phyloP scores from a whole-genome alignment of 164 flowering plant species.

The Piper betle region DNA sequence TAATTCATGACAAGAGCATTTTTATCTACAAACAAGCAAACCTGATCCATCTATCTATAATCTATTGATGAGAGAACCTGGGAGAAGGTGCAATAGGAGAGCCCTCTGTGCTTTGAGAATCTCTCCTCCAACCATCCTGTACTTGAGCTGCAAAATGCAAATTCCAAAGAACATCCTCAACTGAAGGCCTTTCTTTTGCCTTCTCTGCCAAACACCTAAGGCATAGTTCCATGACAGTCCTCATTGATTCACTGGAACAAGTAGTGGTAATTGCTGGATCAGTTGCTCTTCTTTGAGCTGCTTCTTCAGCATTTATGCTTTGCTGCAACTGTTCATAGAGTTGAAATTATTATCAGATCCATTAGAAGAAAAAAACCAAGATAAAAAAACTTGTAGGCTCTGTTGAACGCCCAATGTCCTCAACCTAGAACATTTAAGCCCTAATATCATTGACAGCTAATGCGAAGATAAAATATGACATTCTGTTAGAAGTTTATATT shows the following conservation, averaged over 20 bases:
- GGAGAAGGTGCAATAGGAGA: slow-evolving; percentile 27
- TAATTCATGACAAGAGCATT: not conserved
- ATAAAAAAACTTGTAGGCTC: not conserved
- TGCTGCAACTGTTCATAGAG: slow-evolving; percentile 31
- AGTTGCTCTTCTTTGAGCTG: slow-evolving; percentile 33
- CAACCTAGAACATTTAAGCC: too few species aligned
- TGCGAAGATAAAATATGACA: not conserved
- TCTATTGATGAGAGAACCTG: not conserved
- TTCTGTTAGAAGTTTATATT: not conserved
- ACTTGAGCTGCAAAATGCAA: slow-evolving; percentile 96
- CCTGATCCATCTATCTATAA: not conserved
- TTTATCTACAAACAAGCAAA: not conserved
- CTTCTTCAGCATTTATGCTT: slow-evolving; percentile 29
- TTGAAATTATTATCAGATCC: not conserved
- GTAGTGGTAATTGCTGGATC: slow-evolving; percentile 30
- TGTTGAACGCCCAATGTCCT: too few species aligned
- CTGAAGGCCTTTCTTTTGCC: slow-evolving; percentile 65
- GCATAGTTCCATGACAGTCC: slow-evolving; percentile 72
- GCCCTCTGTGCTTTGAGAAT: slow-evolving; percentile 50
- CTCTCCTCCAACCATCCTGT: slow-evolving; percentile 54
- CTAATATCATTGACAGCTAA: too few species aligned
- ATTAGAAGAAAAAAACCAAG: not conserved
- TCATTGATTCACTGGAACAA: slow-evolving; percentile 57
- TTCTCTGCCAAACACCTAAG: slow-evolving; percentile 41
- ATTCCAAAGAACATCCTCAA: slow-evolving; percentile 94